Conservation (phyloP, 805 yeast genomes). For the Saturnispora sekii region DNA sequence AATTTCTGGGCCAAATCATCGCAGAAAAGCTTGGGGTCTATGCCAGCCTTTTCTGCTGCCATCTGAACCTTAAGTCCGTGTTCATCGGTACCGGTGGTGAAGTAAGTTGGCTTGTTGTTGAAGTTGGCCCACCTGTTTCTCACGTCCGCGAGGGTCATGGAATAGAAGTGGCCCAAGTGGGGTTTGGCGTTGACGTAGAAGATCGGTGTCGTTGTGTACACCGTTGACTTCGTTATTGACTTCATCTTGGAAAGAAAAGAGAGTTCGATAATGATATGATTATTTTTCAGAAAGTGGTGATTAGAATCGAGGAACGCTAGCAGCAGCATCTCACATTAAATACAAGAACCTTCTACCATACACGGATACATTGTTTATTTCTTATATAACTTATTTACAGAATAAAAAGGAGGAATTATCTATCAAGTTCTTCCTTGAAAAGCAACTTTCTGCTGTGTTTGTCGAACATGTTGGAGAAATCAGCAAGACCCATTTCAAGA, state of each 20-base stretch:
- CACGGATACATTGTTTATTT: not conserved
- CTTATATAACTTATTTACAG: not conserved
- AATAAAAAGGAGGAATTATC: slow-evolving; percentile 8
- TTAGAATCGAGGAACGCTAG: too few relatives aligned
- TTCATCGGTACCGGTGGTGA: slow-evolving; percentile 94
- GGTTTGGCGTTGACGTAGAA: slow-evolving; percentile 95
- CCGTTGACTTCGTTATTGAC: slow-evolving; percentile 4
- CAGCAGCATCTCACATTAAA: too few relatives aligned
- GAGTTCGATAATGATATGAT: not conserved
- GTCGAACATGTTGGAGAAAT: slow-evolving; percentile 59
- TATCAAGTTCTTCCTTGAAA: slow-evolving; percentile 57
- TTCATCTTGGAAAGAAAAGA: slow-evolving; percentile 5
- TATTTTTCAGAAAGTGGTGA: not conserved
- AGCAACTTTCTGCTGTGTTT: slow-evolving; percentile 73
- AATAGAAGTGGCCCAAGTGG: slow-evolving; percentile 86
- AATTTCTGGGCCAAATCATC: slow-evolving; percentile 62
- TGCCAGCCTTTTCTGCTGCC: slow-evolving; percentile 53
- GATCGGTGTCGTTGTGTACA: slow-evolving; percentile 79
- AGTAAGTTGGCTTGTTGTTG: slow-evolving; percentile 32
- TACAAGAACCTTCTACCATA: too few relatives aligned
- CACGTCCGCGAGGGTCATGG: slow-evolving; percentile 78
- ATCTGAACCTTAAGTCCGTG: slow-evolving; percentile 89
- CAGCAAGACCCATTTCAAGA: slow-evolving; percentile 40
- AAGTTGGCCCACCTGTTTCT: slow-evolving; percentile 62
- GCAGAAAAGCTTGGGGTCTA: slow-evolving; percentile 59